Evolutionary conservation across 2,329 filamentous ascomycete species (phyloP).

Genomic region (Colletotrichum simmondsii): DNA sequence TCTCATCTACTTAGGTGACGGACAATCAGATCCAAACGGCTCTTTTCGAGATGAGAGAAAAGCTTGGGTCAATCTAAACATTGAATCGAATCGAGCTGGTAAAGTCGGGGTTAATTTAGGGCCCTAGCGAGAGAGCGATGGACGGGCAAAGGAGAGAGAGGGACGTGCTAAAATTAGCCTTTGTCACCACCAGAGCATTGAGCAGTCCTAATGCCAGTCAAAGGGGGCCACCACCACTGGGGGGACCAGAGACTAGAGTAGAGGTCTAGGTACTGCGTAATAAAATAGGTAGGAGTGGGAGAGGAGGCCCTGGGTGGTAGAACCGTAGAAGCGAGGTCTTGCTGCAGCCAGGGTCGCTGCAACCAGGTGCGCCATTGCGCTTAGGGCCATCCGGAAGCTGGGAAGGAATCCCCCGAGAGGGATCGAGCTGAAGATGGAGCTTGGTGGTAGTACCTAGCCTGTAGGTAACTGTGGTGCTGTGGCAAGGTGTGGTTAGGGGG

Average conservation of each 20-base stretch:
- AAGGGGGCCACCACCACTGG: not conserved
- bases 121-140: constrained; percentile 1
- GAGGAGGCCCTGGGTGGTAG: no score
- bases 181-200: not conserved
- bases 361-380: constrained; percentile 11
- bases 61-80: constrained; percentile 24
- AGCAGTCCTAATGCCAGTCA: not conserved
- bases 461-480: no score
- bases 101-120: constrained; percentile 7
- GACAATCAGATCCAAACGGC: constrained; percentile 4
- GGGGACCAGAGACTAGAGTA: no score
- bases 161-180: constrained; percentile 26
- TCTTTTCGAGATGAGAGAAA: constrained; percentile 10
- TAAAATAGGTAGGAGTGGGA: no score
- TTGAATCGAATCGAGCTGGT: not conserved
- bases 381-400: not conserved
- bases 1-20: not conserved
- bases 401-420: not conserved
- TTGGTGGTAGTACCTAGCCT: not conserved
- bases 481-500: not conserved
- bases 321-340: not conserved
- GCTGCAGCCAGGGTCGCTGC: constrained; percentile 9
- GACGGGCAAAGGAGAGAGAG: not conserved
- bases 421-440: not conserved
- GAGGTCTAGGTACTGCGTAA: no score